Evolutionary conservation across 2,329 filamentous ascomycete species (phyloP).

Genomic region (Diaporthe batatas): DNA sequence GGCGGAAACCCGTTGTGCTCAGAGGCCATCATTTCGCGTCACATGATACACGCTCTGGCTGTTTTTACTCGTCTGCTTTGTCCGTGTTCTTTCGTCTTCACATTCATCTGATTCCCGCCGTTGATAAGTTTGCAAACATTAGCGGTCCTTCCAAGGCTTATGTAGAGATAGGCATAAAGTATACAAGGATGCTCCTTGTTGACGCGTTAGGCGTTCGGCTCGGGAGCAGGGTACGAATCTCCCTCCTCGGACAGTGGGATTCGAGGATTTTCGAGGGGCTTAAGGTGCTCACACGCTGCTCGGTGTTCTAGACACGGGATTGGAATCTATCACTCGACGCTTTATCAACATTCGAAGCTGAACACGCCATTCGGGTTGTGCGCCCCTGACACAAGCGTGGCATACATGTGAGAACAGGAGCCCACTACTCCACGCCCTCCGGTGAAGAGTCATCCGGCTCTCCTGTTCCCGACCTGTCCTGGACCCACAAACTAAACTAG

Average conservation of each 20-base stretch:
- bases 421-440: background rate
- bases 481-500: slow-evolving; percentile 17
- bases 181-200: background rate
- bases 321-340: background rate
- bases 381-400: background rate
- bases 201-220: background rate
- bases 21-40: no score
- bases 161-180: no score
- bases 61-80: background rate
- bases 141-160: no score
- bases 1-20: no score
- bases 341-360: no score
- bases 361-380: no score
- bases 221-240: background rate
- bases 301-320: background rate
- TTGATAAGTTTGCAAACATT: no score
- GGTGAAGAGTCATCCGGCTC: background rate
- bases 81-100: background rate
- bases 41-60: background rate
- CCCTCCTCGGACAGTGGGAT: background rate
- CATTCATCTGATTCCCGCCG: accelerated
- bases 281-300: background rate
- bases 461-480: background rate
- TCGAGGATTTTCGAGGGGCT: background rate
- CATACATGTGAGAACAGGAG: background rate